A percentile compares a stretch with the other conserved stretches of the same genome.
Evolutionary conservation across 495 filamentous ascomycete species (phyloP).

Genomic region (Thermochaetoides thermophila): DNA sequence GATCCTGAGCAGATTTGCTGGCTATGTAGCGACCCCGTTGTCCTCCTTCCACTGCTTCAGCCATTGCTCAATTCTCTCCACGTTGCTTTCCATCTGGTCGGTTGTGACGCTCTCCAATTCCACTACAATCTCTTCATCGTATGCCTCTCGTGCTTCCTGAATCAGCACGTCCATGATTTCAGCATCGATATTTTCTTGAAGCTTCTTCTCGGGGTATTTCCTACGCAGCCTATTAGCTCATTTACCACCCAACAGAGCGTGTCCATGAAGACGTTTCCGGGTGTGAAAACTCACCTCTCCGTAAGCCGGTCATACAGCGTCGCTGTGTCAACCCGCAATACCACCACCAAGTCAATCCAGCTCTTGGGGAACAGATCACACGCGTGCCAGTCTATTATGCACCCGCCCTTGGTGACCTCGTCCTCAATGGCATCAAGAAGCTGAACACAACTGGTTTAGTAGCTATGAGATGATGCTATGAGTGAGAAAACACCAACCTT

Average conservation of each 20-base stretch:
- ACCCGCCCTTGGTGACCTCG: constrained; percentile 63
- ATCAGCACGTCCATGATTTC: constrained; percentile 95
- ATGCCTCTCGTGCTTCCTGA: constrained; percentile 78
- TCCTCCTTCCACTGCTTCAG: constrained; percentile 65
- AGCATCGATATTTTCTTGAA: constrained; percentile 91
- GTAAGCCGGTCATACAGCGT: constrained; percentile 75
- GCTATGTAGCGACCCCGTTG: too few relatives aligned
- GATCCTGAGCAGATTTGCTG: too few relatives aligned
- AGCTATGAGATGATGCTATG: background rate
- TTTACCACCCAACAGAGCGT: too few relatives aligned
- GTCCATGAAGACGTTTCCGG: too few relatives aligned
- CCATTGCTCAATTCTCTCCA: constrained; percentile 74
- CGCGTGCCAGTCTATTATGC: constrained; percentile 95
- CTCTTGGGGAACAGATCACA: constrained; percentile 89
- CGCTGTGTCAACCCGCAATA: constrained; percentile 64
- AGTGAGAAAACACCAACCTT: constrained; percentile 43
- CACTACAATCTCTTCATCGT: constrained; percentile 77
- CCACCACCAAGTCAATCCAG: constrained; percentile 92
- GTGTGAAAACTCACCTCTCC: too few relatives aligned
- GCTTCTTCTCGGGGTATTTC: constrained; percentile 66
- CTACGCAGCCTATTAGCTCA: constrained; percentile 21
- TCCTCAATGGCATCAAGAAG: constrained; percentile 82
- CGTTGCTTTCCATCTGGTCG: constrained; percentile 75
- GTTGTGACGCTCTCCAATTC: constrained; percentile 70
- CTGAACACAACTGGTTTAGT: constrained; percentile 25